These are phyloP conservation scores for Pholiota adiposa DNA, from an alignment of 1,284 basidiomycete species.

Conservation along the genomic window DNA sequence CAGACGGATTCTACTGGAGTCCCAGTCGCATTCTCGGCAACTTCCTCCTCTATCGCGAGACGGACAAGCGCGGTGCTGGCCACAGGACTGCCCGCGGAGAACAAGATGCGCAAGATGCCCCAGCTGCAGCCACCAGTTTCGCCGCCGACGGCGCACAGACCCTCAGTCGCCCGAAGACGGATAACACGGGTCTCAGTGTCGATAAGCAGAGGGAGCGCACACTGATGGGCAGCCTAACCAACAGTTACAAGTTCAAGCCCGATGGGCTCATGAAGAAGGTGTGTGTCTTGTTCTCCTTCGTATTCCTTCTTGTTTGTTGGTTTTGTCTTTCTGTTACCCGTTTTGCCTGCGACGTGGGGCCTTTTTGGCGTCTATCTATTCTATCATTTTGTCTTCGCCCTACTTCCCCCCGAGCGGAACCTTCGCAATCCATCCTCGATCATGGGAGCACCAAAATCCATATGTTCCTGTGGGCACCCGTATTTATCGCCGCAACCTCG, in stretches of 20 bases:
- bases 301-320: neutral
- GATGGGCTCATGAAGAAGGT: conserved; percentile 97
- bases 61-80: conserved; percentile 76
- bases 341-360: neutral
- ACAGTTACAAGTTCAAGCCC: conserved; percentile 88
- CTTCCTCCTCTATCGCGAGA: conserved; percentile 94
- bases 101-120: conserved; percentile 32
- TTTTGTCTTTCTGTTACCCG: neutral
- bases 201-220: conserved; percentile 79
- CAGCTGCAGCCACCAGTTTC: conserved; percentile 28
- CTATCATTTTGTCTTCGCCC: neutral
- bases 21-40: conserved; percentile 90
- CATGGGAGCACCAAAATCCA: too few relatives aligned
- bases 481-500: too few relatives aligned
- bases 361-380: neutral
- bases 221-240: conserved; percentile 87
- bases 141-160: conserved; percentile 38
- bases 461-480: too few relatives aligned
- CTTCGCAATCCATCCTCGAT: too few relatives aligned
- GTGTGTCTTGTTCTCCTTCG: conserved; percentile 23
- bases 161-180: conserved; percentile 67
- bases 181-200: conserved; percentile 45
- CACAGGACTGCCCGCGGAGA: conserved; percentile 54
- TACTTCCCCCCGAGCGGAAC: too few relatives aligned
- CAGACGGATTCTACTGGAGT: conserved; percentile 95